Conservation (phyloP, 768 basidiomycete species). For the Auricularia auricula-judae region DNA sequence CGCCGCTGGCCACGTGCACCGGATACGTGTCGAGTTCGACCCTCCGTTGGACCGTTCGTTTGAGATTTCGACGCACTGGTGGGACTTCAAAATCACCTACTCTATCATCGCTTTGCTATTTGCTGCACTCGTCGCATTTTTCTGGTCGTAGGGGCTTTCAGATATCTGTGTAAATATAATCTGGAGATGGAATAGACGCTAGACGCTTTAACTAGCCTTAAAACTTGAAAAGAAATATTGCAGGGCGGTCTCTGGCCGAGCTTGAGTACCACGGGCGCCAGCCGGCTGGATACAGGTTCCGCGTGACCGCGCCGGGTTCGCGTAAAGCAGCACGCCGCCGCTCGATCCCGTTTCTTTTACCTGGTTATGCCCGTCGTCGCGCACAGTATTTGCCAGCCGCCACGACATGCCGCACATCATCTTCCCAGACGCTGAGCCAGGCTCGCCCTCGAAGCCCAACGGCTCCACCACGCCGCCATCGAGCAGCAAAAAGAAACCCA, state of each 20-base stretch:
- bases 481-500: neutral
- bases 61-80: neutral
- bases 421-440: neutral
- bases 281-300: too few relatives aligned
- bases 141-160: too few relatives aligned
- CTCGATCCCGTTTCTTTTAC: too few relatives aligned
- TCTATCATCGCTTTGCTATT: neutral
- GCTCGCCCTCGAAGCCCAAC: neutral
- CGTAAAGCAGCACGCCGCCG: too few relatives aligned
- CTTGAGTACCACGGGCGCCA: too few relatives aligned
- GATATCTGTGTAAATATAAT: too few relatives aligned
- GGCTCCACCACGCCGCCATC: neutral
- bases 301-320: too few relatives aligned
- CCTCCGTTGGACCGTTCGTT: slow-evolving; percentile 26
- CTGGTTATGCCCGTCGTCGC: neutral
- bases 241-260: too few relatives aligned
- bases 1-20: slow-evolving; percentile 37
- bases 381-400: neutral
- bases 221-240: too few relatives aligned
- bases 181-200: too few relatives aligned
- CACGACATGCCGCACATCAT: neutral
- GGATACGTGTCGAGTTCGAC: slow-evolving; percentile 41
- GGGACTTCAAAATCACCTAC: neutral
- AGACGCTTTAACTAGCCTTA: too few relatives aligned
- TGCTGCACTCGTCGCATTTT: too few relatives aligned